Conservation (phyloP, 306 rosid species). For the Glycyrrhiza uralensis region DNA sequence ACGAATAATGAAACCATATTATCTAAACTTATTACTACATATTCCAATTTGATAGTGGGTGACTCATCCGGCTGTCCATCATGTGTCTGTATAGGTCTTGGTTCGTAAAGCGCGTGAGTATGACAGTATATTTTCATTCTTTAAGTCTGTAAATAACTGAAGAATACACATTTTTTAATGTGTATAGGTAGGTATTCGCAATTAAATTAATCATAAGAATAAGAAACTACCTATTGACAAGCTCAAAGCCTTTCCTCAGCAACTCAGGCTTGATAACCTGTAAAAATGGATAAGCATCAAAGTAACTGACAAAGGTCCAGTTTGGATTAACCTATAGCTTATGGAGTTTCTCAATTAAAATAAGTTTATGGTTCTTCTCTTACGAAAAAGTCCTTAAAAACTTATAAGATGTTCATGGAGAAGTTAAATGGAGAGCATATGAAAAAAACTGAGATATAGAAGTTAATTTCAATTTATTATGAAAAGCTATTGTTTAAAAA, state of each 20-base stretch:
- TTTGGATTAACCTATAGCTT: no score
- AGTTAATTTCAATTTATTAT: no score
- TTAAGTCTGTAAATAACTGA: background rate
- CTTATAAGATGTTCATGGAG: no score
- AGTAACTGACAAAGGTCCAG: no score
- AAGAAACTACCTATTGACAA: constrained; percentile 71
- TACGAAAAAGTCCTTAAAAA: no score
- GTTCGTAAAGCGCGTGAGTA: background rate
- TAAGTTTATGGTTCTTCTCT: no score
- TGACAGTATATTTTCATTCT: background rate
- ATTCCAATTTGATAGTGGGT: background rate
- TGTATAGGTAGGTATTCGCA: background rate
- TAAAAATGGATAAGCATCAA: constrained; percentile 18
- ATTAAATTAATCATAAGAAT: constrained; percentile 9
- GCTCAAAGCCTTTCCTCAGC: constrained; percentile 88
- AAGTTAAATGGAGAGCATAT: no score
- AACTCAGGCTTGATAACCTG: constrained; percentile 83
- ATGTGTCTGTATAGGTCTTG: background rate
- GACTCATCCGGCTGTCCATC: background rate
- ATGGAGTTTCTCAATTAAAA: no score
- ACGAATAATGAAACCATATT: constrained; percentile 4
- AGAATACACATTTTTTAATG: background rate
- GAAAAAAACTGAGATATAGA: no score
- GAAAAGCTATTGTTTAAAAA: no score
- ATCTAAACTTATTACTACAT: background rate